phyloP scores from a whole-genome alignment of 768 basidiomycete genomes.

The Boletellus emodensis region DNA sequence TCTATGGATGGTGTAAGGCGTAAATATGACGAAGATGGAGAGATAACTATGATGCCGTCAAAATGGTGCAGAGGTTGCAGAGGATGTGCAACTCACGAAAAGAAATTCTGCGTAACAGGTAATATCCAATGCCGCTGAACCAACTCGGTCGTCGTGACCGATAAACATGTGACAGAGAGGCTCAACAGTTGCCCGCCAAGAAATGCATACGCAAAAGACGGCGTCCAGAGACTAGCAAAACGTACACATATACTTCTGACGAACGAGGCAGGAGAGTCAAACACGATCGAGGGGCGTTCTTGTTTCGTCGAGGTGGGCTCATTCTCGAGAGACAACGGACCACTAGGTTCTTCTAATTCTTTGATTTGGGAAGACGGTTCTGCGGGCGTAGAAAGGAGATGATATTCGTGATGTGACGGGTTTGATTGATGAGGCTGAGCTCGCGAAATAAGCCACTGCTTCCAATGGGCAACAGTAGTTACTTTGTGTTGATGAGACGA shows the following conservation, averaged over 20 bases:
- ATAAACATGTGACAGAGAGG: slow-evolving; percentile 20
- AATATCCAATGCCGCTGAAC: slow-evolving; percentile 62
- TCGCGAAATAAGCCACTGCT: slow-evolving; percentile 10
- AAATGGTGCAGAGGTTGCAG: background rate
- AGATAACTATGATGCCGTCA: slow-evolving; percentile 53
- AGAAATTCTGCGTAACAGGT: slow-evolving; percentile 77
- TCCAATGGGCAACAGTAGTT: slow-evolving; percentile 10
- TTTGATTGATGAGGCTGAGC: slow-evolving; percentile 7
- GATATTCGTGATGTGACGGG: slow-evolving; percentile 20
- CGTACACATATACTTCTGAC: slow-evolving; percentile 16
- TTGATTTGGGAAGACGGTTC: slow-evolving; percentile 6
- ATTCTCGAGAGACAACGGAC: background rate
- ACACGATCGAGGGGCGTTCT: slow-evolving; percentile 12
- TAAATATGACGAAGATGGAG: slow-evolving; percentile 65
- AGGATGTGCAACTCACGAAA: slow-evolving; percentile 50
- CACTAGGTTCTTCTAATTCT: slow-evolving; percentile 5
- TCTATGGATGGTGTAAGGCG: slow-evolving; percentile 85
- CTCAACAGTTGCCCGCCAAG: slow-evolving; percentile 28
- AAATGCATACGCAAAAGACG: slow-evolving; percentile 23
- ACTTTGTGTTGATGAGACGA: slow-evolving; percentile 2
- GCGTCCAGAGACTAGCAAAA: slow-evolving; percentile 28
- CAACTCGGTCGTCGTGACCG: slow-evolving; percentile 74
- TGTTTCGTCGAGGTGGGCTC: background rate
- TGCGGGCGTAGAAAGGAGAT: slow-evolving; percentile 10
- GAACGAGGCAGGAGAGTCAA: slow-evolving; percentile 20